phyloP scores from a whole-genome alignment of 805 yeast genomes.

The Wickerhamiella sorbophila region DNA sequence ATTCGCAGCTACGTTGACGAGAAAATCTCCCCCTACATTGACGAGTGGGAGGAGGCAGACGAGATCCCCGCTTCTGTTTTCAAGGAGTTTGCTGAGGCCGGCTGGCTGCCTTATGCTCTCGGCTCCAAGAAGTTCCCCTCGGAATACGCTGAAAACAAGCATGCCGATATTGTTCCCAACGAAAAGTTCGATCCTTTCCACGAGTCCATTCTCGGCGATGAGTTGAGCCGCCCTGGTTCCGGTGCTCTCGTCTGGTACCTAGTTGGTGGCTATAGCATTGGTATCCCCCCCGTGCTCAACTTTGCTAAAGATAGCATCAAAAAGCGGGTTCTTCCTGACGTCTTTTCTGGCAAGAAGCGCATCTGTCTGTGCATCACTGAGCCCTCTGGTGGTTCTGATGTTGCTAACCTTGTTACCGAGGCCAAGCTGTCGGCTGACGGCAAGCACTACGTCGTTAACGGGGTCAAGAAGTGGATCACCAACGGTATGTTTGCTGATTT shows the following conservation, averaged over 20 bases:
- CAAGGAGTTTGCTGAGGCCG: conserved; percentile 26
- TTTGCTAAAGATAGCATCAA: conserved; percentile 23
- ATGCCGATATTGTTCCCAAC: conserved; percentile 20
- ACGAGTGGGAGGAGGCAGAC: conserved; percentile 31
- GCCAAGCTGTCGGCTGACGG: conserved; percentile 31
- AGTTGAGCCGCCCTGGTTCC: conserved; percentile 29
- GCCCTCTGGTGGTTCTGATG: conserved; percentile 33
- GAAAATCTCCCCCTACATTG: conserved; percentile 26
- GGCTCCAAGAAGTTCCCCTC: conserved; percentile 24
- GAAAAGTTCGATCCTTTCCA: conserved; percentile 29
- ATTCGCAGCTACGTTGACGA: conserved; percentile 29
- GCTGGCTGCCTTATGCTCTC: conserved; percentile 26
- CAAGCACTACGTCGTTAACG: conserved; percentile 30
- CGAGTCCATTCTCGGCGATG: conserved; percentile 27
- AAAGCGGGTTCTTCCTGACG: conserved; percentile 26
- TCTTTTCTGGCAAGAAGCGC: conserved; percentile 28
- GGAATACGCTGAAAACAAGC: conserved; percentile 22
- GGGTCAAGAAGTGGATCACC: conserved; percentile 34
- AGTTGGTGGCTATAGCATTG: conserved; percentile 31
- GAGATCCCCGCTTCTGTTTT: conserved; percentile 23
- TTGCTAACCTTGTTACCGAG: conserved; percentile 29
- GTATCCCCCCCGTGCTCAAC: conserved; percentile 29
- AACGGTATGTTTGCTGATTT: conserved; percentile 32
- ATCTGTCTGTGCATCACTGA: conserved; percentile 31
- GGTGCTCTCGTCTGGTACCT: conserved; percentile 31